phyloP scores from a whole-genome alignment of 208 protist species.

The Angomonas ambiguus region DNA sequence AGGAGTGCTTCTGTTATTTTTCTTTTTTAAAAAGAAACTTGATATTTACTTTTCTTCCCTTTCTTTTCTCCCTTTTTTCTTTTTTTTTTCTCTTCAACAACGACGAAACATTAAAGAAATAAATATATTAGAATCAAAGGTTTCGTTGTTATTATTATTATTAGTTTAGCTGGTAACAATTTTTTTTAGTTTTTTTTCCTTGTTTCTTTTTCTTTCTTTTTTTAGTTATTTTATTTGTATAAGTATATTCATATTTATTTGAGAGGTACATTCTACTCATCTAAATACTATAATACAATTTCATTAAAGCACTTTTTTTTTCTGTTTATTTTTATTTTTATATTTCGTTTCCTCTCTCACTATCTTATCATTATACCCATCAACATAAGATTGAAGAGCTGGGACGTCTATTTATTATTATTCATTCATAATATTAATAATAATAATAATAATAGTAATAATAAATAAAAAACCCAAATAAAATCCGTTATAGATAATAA shows the following conservation, averaged over 20 bases:
- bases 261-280: not conserved
- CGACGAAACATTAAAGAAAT: not conserved
- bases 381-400: too few relatives aligned
- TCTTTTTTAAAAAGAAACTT: not conserved
- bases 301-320: not conserved
- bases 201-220: conserved; percentile 18
- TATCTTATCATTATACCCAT: not conserved
- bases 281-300: too few relatives aligned
- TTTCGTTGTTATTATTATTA: not conserved
- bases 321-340: not conserved
- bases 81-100: not conserved
- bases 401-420: too few relatives aligned
- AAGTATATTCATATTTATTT: not conserved
- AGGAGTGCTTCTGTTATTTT: too few relatives aligned
- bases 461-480: not conserved
- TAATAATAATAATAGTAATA: too few relatives aligned
- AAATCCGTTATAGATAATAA: not conserved
- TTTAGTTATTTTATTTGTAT: conserved; percentile 3
- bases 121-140: not conserved
- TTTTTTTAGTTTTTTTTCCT: conserved; percentile 1
- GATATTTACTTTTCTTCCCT: not conserved
- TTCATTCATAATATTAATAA: too few relatives aligned
- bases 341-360: not conserved
- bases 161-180: not conserved
- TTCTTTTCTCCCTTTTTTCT: not conserved